Conservation (phyloP, 495 filamentous ascomycete genomes). For the Xylaria flabelliformis region DNA sequence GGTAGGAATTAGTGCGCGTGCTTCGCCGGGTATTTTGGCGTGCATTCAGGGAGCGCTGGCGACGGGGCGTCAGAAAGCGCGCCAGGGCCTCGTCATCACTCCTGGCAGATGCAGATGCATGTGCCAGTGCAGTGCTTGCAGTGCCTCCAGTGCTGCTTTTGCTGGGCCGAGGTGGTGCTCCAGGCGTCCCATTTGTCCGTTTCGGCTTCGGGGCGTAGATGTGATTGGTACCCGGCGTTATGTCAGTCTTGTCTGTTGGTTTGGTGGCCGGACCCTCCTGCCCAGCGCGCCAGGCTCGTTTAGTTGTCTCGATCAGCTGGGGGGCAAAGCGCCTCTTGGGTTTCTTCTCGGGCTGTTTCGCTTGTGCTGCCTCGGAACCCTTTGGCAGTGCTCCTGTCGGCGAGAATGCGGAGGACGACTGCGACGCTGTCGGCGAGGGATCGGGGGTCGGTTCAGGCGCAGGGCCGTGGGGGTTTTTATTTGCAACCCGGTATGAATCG, state of each 20-base stretch:
- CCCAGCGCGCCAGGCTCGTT: slow-evolving; percentile 60
- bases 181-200: slow-evolving; percentile 38
- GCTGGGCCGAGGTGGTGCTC: slow-evolving; percentile 22
- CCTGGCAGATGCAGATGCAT: slow-evolving; percentile 27
- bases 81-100: slow-evolving; percentile 27
- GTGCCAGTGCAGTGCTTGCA: slow-evolving; percentile 33
- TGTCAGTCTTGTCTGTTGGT: slow-evolving; percentile 62
- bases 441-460: slow-evolving; percentile 57
- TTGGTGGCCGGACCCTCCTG: slow-evolving; percentile 58
- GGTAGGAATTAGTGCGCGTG: slow-evolving; percentile 47
- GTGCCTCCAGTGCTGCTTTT: slow-evolving; percentile 33
- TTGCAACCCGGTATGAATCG: slow-evolving; percentile 55
- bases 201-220: slow-evolving; percentile 58
- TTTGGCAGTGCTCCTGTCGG: background rate
- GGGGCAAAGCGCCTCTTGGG: slow-evolving; percentile 62
- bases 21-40: slow-evolving; percentile 48
- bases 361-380: slow-evolving; percentile 34
- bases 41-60: slow-evolving; percentile 47
- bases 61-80: slow-evolving; percentile 35
- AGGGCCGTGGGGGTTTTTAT: slow-evolving; percentile 42
- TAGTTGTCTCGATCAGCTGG: slow-evolving; percentile 72
- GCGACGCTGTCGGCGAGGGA: slow-evolving; percentile 51
- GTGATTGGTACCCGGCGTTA: slow-evolving; percentile 63
- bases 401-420: slow-evolving; percentile 32
- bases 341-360: slow-evolving; percentile 30